A percentile compares a stretch with the other conserved stretches of the same genome.
phyloP scores from a whole-genome alignment of 805 yeast species.

The Lachancea nothofagi region DNA sequence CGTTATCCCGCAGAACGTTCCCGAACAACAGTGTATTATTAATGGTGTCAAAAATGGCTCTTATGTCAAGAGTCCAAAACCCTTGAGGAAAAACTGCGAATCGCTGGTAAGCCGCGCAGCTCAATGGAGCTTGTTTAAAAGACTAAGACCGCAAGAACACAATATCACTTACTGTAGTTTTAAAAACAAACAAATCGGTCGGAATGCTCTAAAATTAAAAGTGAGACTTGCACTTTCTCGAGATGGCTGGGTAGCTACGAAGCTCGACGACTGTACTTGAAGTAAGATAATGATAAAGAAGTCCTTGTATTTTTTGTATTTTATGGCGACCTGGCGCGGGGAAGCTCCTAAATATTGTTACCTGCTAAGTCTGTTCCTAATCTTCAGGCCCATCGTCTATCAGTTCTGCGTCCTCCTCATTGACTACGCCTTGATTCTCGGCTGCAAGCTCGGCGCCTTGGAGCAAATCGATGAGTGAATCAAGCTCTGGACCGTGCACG shows the following conservation, averaged over 20 bases:
- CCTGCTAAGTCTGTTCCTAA: too few relatives aligned
- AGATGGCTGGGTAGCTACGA: conserved; percentile 45
- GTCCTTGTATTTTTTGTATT: conserved; percentile 16
- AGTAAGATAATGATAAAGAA: not conserved
- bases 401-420: conserved; percentile 35
- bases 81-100: conserved; percentile 40
- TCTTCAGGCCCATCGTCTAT: conserved; percentile 32
- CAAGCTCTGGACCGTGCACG: conserved; percentile 48
- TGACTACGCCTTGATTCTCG: conserved; percentile 30
- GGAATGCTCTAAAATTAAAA: conserved; percentile 30
- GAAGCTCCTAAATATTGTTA: too few relatives aligned
- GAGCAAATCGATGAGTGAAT: conserved; percentile 53
- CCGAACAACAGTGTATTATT: conserved; percentile 36
- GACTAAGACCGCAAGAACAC: conserved; percentile 4
- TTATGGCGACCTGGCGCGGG: too few relatives aligned
- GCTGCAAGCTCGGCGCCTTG: conserved; percentile 82
- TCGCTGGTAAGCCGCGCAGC: conserved; percentile 22
- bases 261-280: conserved; percentile 38
- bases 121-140: conserved; percentile 22
- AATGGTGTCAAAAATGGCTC: conserved; percentile 61
- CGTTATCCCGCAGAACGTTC: conserved; percentile 3
- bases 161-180: conserved; percentile 29
- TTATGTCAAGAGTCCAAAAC: conserved; percentile 37
- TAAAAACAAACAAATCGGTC: conserved; percentile 24
- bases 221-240: conserved; percentile 30